Evolutionary conservation across 306 rosid species (phyloP), one percentile per base, ranked within the genome.

Genomic region (Purshia tridentata): DNA sequence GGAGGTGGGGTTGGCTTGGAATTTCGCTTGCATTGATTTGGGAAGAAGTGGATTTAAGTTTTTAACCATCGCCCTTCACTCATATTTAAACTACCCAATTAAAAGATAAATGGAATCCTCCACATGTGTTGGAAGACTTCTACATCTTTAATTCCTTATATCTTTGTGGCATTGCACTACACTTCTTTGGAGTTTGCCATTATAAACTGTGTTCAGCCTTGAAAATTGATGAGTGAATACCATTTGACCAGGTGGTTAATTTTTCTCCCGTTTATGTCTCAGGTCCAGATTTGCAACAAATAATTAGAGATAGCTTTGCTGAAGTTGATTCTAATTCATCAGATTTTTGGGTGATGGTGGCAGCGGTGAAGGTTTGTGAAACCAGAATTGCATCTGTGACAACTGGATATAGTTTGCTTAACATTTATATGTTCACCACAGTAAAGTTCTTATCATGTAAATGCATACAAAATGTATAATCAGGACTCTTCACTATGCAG

Each of bases 341-440:
- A 19, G 90, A 91, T 74, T 91, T 91, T 89, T 94, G 99, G 99
- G 88, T 91, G 75, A 74, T 94, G 91, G 91, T 94, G 77, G 95
- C 95, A 80, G 96, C 99, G 40, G 80, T 94, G 74, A 94, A 94
- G 97, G 98, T 93, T 77, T 42, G 89, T 78, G 69, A 80, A 72
- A 72, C 56, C 76, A 51, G 49, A 58, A 52, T 61, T 80, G 48
- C 61, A 42, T 49, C 47, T n/a, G 2, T 41, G 73, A 53, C 71
- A 61, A 74, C 47, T 13, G 63, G 69, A 59, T 74, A 51, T 45
- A 23, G 76, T 65, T 47, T 60, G 71, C 74, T 61, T 67, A 11
- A 62, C 48, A 61, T 58, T 46, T 73, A 44, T 44, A 15, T 72
- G 49, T 40, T 20, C 0, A 8, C 40, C 65, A 48, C 41, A 23